Base-by-base conservation (phyloP, 2,329 filamentous ascomycete species). In the Grosmannia penicillata region DNA sequence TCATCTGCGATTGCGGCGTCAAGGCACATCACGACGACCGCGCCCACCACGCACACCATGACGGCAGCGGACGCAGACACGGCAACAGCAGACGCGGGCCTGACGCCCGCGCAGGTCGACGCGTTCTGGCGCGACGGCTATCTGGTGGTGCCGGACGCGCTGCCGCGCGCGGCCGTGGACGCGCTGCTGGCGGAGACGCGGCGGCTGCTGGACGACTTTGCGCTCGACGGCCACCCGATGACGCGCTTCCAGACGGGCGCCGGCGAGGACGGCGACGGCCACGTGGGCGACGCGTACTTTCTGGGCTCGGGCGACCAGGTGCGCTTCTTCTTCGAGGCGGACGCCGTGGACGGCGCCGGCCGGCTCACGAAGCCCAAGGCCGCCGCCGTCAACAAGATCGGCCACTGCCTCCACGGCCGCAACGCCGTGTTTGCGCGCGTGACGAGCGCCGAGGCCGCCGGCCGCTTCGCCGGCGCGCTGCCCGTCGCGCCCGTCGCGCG, bases 281-380 rank as follows among this genome's bases (percentile, higher is more conserved):
- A 96, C 60, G 82, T 95, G 10, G 87, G 89, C 45, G 91, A 96
- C 62, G 76, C 82, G 54, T 98, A 98, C 68, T 96, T 98, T 62
- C 74, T 96, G 3, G 70, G 68, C 2, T 91, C 82, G 4, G 86
- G 85, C 44, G 83, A 96, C 66, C 89, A 95, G 61, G 66, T 96
- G 44, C 81, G 86, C 43, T 96, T 93, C 70, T 96, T 96, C 70
- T 93, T 96, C 59, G 89, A 96, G 60, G 85, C 93, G 59, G 87
- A 91, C 59, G 89, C 89, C 46, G 89, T 95, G 56, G 66, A 78
- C 51, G 48, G 63, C 9, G 51, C 59, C 0, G 79, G 82, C 28
- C 60, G 63, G 2, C 72, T 96, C 4, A 63, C 62, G 10, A 86
- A 87, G 49, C 83, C 87, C 28, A 93, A 93, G 57, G 66, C 81